Percentiles rank a stretch among this genome's conserved stretches.
Conservation (phyloP, 106 monocot genomes). For the Iris macrosiphon region DNA sequence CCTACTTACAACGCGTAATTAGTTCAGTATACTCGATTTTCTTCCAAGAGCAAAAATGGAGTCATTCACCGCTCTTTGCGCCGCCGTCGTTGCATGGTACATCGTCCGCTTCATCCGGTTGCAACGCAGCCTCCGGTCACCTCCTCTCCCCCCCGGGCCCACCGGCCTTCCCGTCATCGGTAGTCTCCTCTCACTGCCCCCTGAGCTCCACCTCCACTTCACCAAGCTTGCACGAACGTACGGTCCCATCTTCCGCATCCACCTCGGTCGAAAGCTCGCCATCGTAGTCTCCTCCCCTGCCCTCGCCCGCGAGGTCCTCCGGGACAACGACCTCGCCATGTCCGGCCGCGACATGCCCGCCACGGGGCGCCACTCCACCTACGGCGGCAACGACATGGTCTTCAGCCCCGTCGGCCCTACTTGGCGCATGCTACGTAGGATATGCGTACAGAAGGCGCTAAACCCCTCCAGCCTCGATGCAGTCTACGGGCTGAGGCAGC, state of each 20-base stretch:
- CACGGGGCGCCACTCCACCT: conserved; percentile 10
- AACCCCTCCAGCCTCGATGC: conserved; percentile 29
- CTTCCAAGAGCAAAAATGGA: no score
- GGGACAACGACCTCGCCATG: conserved; percentile 29
- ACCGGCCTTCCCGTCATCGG: conserved; percentile 40
- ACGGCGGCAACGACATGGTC: conserved; percentile 36
- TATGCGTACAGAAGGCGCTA: conserved; percentile 43
- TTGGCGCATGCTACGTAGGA: conserved; percentile 56
- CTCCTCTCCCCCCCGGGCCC: conserved; percentile 31
- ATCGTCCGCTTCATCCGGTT: no score
- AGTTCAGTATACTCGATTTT: no score
- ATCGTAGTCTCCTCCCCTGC: conserved; percentile 35
- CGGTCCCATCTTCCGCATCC: conserved; percentile 35
- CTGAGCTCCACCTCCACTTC: conserved; percentile 33
- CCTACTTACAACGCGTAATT: no score
- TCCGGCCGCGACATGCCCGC: conserved; percentile 46
- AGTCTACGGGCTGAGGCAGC: conserved; percentile 23
- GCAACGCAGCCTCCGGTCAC: no score
- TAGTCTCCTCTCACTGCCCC: conserved; percentile 31
- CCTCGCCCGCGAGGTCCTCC: conserved; percentile 16
- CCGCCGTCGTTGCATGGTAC: no score
- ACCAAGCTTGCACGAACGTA: conserved; percentile 26
- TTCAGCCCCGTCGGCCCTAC: conserved; percentile 46
- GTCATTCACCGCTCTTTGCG: no score
- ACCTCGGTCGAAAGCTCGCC: conserved; percentile 31